Base-by-base conservation (phyloP, 1,139 yeast species). In the Hyphopichia wangnamkhiaoensis region DNA sequence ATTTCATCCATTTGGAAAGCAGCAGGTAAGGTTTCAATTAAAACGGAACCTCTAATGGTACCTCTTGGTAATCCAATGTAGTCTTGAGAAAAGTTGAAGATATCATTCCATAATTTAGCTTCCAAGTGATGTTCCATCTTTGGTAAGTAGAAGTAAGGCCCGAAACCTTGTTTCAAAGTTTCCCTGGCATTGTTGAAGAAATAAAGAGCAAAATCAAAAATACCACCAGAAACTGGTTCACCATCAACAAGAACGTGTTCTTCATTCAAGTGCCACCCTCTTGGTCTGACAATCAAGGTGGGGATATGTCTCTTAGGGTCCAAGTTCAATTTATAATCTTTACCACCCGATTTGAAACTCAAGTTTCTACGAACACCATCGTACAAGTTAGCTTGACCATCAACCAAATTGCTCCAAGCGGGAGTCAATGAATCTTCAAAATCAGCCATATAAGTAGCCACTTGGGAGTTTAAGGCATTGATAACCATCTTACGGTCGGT, bases 391-490 rank as follows among this genome's bases (percentile, higher is more conserved):
- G 86, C 89, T 70, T 93, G 98, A 42, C 98, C 98, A 40, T 74
- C 79, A 45, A 87, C 80, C 74, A 88, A 77, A 66, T 89, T 90
- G 52, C 68, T 68, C 98, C 98, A 93, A 26, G 98, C 91, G 52
- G 98, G 98, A 25, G 97, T 84, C 54, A 90, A 82, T 24, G 96
- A 88, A 68, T 90, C 97, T 66, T 90, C 97, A 54, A 90, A 87
- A 68, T 90, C 98, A 34, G 94, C 84, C 97, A 90, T 90, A 65
- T 90, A 90, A 36, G 96, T 88, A 59, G 86, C 89, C 34, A 90
- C 96, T 42, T 80, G 79, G 4, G 96, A 82, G 69, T 90, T 90
- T 59, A 90, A 78, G 15, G 97, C 97, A 59, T 90, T 90, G 61
- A 90, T 85, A 50, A 90, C 84, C 97, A 90, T 90, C 64, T 90